Evolutionary conservation across 2,329 filamentous ascomycete species (phyloP), one percentile per base, ranked within the genome.

Genomic region (Colletotrichum aenigma): DNA sequence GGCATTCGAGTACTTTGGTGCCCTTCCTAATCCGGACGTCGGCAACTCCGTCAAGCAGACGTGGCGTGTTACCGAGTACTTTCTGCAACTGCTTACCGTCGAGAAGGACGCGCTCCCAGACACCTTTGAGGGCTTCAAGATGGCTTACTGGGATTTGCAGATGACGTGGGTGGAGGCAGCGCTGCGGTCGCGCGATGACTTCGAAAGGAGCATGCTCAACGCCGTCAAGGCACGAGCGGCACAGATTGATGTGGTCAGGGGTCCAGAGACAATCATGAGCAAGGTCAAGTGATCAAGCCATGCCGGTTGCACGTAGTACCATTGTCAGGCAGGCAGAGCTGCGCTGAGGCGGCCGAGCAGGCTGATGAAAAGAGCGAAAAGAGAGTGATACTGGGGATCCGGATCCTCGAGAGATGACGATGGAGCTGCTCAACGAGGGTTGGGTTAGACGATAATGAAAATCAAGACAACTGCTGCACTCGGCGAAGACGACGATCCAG

Each of bases 81-180:
- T 99, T 81, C 89, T 97, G 24, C 90, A 92, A 62, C 86, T 99
- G 75, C 88, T 99, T n/a, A 92, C 92, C 5, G 92, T 93, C 34
- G 95, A 97, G 82, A 93, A 93, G 66, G 90, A 92, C 34, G 89
- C 88, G 28, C 89, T 98, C 1, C 92, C 95, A 18, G 92, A 94
- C 67, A 93, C 95, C 2, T 98, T 98, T 81, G 94, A 94, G 79
- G 87, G 88, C 7, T 96, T 99, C 87, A 98, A 98, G 89, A 87
- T 86, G 52, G 90, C 91, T 61, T 98, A 98, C 84, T 98, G 96
- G 95, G 97, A 99, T 85, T 88, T 98, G 82, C 95, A 97, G 84
- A 93, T 98, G 75, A 94, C 93, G 61, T 99, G 97, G 97, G 96
- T 99, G 9, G 97, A 99, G 88, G 94, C 95, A 8, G 96, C 98